phyloP scores from a whole-genome alignment of 2,329 filamentous ascomycete species.

The Aspergillus novofumigatus region DNA sequence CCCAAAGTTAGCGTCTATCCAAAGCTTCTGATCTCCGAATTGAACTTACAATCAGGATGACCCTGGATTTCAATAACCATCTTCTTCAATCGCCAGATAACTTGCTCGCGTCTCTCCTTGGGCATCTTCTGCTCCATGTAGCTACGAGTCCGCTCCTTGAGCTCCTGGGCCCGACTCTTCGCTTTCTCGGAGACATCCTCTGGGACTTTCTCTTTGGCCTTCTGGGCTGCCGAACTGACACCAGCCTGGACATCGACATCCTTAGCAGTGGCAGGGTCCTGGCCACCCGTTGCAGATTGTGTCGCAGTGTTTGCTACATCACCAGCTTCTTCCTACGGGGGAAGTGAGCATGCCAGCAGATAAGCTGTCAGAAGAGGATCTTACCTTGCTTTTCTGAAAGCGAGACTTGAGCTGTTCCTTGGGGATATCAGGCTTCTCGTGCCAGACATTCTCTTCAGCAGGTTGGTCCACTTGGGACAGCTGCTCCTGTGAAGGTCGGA shows the following conservation, averaged over 20 bases:
- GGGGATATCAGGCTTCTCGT: conserved; percentile 75
- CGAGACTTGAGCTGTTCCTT: conserved; percentile 62
- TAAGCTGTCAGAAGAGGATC: conserved; percentile 18
- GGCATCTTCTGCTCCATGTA: conserved; percentile 87
- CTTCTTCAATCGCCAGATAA: conserved; percentile 91
- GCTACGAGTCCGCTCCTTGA: conserved; percentile 52
- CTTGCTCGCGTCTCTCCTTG: conserved; percentile 86
- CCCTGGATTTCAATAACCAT: conserved; percentile 96
- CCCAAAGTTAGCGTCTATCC: conserved; percentile 7
- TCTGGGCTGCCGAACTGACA: conserved; percentile 32
- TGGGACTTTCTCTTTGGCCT: conserved; percentile 52
- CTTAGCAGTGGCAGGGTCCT: conserved; percentile 45
- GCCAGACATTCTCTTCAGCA: conserved; percentile 89
- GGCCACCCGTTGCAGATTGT: conserved; percentile 48
- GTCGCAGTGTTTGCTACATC: conserved; percentile 55
- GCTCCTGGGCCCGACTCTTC: conserved; percentile 36
- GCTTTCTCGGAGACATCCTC: conserved; percentile 63
- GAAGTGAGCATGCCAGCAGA: neutral
- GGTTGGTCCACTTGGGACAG: conserved; percentile 74
- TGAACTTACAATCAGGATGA: conserved; percentile 71
- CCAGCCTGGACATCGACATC: conserved; percentile 49
- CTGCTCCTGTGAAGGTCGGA: conserved; percentile 74
- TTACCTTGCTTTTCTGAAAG: conserved; percentile 53
- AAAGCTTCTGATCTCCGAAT: neutral
- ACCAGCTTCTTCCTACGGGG: conserved; percentile 43